Conservation (phyloP, 495 filamentous ascomycete species). For the Aspergillus funiculosus region DNA sequence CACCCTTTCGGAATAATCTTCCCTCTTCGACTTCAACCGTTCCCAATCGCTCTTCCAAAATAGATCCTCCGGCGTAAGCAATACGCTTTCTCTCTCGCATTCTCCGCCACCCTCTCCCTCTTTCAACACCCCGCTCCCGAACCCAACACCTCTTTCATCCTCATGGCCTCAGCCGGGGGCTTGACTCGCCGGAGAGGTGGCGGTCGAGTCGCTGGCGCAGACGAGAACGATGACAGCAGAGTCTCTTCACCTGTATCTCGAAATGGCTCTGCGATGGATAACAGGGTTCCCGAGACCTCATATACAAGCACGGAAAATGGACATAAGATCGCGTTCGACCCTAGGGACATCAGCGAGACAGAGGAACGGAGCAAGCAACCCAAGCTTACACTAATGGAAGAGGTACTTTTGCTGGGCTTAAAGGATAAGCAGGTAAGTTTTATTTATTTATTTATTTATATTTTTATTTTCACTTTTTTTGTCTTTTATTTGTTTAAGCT, state of each 20-base stretch:
- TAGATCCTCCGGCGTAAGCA: slow-evolving; percentile 18
- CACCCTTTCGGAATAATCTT: slow-evolving; percentile 12
- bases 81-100: slow-evolving; percentile 21
- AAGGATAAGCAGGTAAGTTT: slow-evolving; percentile 91
- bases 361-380: slow-evolving; percentile 95
- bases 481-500: no score
- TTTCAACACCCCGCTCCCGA: slow-evolving; percentile 17
- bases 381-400: slow-evolving; percentile 97
- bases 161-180: slow-evolving; percentile 63
- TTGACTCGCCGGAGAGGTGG: slow-evolving; percentile 72
- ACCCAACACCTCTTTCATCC: slow-evolving; percentile 21
- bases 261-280: slow-evolving; percentile 54
- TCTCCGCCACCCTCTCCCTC: slow-evolving; percentile 9
- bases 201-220: slow-evolving; percentile 51
- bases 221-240: slow-evolving; percentile 59
- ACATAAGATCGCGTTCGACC: slow-evolving; percentile 98
- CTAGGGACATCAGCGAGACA: slow-evolving; percentile 93
- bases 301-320: slow-evolving; percentile 93
- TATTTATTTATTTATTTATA: no score
- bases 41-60: not conserved
- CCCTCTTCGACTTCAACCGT: not conserved
- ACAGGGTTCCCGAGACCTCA: slow-evolving; percentile 72
- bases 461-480: slow-evolving; percentile 2
- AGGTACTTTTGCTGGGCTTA: slow-evolving; percentile 85
- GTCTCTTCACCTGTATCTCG: slow-evolving; percentile 64